Conservation (phyloP, 768 basidiomycete species). For the Cystobasidium ongulense region DNA sequence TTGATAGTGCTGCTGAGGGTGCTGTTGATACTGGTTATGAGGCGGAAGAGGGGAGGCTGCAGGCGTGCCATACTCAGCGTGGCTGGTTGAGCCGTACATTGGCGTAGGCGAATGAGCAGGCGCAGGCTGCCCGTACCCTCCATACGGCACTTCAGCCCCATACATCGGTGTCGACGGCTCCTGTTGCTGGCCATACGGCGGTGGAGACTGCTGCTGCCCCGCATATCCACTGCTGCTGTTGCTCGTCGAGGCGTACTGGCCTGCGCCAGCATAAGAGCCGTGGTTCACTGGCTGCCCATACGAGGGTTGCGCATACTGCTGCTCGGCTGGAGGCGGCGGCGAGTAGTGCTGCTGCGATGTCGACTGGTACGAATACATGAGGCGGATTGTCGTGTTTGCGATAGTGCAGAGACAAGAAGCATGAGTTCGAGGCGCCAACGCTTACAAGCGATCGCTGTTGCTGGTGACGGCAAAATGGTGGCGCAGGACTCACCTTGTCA, state of each 20-base stretch:
- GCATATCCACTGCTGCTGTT: background rate
- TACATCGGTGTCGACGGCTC: background rate
- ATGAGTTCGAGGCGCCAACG: no score
- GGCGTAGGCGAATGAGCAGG: background rate
- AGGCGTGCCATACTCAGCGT: background rate
- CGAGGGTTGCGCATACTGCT: background rate
- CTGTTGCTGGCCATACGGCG: background rate
- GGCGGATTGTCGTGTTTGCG: background rate
- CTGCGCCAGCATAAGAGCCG: background rate
- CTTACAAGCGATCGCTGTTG: background rate
- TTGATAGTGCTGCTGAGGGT: background rate
- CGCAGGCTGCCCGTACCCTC: background rate
- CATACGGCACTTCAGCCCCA: background rate
- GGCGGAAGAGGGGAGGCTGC: background rate
- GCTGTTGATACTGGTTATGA: slow-evolving; percentile 12
- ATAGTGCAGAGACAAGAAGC: background rate
- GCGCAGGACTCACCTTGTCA: no score
- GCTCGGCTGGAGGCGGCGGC: background rate
- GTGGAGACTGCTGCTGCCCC: background rate
- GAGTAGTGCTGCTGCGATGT: slow-evolving; percentile 9
- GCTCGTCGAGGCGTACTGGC: slow-evolving; percentile 2
- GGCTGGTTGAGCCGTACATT: background rate
- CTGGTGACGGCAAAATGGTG: no score
- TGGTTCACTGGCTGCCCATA: slow-evolving; percentile 1
- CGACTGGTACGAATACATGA: slow-evolving; percentile 9